A percentile compares a stretch with the other conserved stretches of the same genome.
phyloP scores from a whole-genome alignment of 768 basidiomycete species.

The Termitomyces sp. region DNA sequence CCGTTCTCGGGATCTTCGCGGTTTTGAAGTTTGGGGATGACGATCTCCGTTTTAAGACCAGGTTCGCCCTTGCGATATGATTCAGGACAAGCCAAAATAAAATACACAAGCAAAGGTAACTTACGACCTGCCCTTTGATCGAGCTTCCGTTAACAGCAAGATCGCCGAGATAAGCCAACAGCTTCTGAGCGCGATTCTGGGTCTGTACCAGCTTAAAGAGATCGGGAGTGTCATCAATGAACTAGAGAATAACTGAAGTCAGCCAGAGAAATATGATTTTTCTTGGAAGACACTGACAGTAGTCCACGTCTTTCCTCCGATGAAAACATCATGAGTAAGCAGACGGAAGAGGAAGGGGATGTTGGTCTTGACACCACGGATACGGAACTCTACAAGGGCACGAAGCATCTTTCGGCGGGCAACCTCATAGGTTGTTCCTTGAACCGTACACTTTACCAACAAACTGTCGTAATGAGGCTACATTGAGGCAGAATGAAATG shows the following conservation, averaged over 20 bases:
- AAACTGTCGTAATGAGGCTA: slow-evolving; percentile 98
- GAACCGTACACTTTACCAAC: slow-evolving; percentile 93
- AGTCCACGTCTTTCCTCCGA: slow-evolving; percentile 97
- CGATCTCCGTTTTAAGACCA: slow-evolving; percentile 85
- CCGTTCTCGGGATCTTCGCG: slow-evolving; percentile 69
- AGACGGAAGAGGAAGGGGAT: slow-evolving; percentile 99
- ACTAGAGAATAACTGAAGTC: slow-evolving; percentile 39
- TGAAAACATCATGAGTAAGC: slow-evolving; percentile 93
- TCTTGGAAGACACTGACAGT: slow-evolving; percentile 37
- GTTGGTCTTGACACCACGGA: slow-evolving; percentile 99
- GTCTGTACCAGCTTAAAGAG: slow-evolving; percentile 97
- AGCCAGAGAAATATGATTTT: neutral
- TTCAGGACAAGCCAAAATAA: neutral
- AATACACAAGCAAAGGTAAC: slow-evolving; percentile 1
- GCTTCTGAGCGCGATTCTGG: slow-evolving; percentile 97
- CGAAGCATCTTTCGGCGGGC: slow-evolving; percentile 99
- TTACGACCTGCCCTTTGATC: slow-evolving; percentile 87
- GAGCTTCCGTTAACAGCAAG: slow-evolving; percentile 97
- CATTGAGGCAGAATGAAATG: neutral
- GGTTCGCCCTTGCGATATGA: slow-evolving; percentile 70
- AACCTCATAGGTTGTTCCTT: slow-evolving; percentile 97
- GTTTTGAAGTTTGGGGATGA: slow-evolving; percentile 77
- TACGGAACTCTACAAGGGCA: slow-evolving; percentile 99
- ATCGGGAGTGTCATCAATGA: slow-evolving; percentile 99
- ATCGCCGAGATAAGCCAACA: slow-evolving; percentile 95